phyloP scores from a whole-genome alignment of 2,329 filamentous ascomycete genomes.

The Pyricularia sp. region DNA sequence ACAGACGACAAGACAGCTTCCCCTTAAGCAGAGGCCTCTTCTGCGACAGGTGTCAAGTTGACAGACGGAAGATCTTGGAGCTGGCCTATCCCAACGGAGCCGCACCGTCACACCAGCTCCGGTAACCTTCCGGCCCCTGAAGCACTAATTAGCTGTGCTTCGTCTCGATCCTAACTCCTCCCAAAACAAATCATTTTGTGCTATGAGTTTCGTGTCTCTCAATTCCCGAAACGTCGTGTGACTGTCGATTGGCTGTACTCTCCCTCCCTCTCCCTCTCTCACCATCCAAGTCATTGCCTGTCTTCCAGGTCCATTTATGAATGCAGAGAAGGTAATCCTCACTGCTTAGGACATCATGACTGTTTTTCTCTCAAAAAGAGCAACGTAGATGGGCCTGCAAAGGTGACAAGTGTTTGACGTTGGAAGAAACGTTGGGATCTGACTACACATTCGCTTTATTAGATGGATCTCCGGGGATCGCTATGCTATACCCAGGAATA shows the following conservation, averaged over 20 bases:
- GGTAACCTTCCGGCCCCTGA: not conserved
- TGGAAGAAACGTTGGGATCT: not conserved
- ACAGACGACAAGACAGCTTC: not conserved
- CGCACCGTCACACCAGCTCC: not conserved
- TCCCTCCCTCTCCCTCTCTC: not conserved
- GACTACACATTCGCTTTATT: too few relatives aligned
- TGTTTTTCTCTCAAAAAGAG: not conserved
- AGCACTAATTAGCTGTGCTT: not conserved
- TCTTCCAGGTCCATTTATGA: not conserved
- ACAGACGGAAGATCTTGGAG: not conserved
- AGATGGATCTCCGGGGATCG: not conserved
- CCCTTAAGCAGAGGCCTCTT: not conserved
- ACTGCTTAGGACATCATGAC: not conserved
- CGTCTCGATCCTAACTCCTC: not conserved
- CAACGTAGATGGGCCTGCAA: not conserved
- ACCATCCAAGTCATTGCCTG: too few relatives aligned
- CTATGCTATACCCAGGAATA: not conserved
- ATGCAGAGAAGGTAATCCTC: not conserved
- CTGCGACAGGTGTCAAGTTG: not conserved
- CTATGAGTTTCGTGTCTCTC: not conserved
- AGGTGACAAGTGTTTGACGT: not conserved
- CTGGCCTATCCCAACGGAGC: not conserved
- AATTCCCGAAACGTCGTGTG: not conserved
- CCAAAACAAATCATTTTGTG: too few relatives aligned
- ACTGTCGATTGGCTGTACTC: too few relatives aligned